A percentile compares a stretch with the other conserved stretches of the same genome.
Evolutionary conservation across 768 basidiomycete species (phyloP).

Genomic region (Collybia sordida): DNA sequence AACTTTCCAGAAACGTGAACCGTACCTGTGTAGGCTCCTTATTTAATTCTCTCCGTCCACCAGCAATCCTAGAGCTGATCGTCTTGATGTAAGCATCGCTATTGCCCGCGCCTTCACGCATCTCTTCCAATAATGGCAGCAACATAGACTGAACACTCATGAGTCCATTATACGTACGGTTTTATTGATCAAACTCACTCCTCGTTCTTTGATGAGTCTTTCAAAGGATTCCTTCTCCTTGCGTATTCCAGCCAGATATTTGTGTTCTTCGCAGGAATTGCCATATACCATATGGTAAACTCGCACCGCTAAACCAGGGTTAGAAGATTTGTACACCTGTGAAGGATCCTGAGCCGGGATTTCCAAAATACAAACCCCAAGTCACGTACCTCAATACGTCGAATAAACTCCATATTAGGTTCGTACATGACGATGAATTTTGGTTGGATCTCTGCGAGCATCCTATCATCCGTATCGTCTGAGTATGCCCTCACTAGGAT

Average conservation of each 20-base stretch:
- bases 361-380: not conserved
- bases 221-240: constrained; percentile 95
- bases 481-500: constrained; percentile 87
- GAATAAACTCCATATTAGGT: constrained; percentile 88
- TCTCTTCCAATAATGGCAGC: constrained; percentile 74
- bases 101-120: constrained; percentile 34
- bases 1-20: not conserved
- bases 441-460: constrained; percentile 85
- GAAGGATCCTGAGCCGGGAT: not conserved
- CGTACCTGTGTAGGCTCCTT: constrained; percentile 64
- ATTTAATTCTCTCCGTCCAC: constrained; percentile 71
- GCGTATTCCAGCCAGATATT: constrained; percentile 85
- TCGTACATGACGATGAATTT: constrained; percentile 96
- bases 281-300: constrained; percentile 97
- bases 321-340: constrained; percentile 84
- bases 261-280: constrained; percentile 92
- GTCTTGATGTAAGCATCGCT: constrained; percentile 72
- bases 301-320: constrained; percentile 79
- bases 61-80: constrained; percentile 83
- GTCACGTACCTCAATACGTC: constrained; percentile 78
- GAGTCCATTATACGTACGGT: not conserved
- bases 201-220: constrained; percentile 87
- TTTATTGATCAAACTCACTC: constrained; percentile 50
- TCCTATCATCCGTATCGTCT: constrained; percentile 88
- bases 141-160: constrained; percentile 71